phyloP scores from a whole-genome alignment of 129 eudicot genomes.

The Saposhnikovia divaricata region DNA sequence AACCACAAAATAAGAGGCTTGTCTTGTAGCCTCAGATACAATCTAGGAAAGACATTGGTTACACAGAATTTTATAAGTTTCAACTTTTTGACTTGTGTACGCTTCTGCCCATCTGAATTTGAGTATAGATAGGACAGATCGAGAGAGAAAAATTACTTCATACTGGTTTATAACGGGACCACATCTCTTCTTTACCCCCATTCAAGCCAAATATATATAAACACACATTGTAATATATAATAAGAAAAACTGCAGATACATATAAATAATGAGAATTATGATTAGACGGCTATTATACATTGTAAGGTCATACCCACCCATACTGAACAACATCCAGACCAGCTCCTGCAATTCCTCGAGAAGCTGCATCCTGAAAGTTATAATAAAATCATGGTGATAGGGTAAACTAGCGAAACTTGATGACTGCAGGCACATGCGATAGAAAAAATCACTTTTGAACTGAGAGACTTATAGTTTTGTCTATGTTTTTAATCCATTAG shows the following conservation, averaged over 20 bases:
- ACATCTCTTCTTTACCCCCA: neutral
- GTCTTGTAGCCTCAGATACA: neutral
- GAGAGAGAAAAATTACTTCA: neutral
- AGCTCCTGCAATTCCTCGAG: conserved; percentile 76
- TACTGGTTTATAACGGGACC: neutral
- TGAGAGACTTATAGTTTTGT: neutral
- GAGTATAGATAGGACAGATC: neutral
- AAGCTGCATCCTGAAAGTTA: conserved; percentile 84
- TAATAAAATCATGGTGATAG: conserved; percentile 4
- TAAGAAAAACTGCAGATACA: neutral
- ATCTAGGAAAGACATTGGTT: neutral
- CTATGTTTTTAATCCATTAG: neutral
- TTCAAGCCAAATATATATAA: neutral
- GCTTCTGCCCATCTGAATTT: neutral
- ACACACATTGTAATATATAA: neutral
- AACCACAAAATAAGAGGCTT: neutral
- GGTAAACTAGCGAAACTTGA: neutral
- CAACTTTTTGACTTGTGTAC: neutral
- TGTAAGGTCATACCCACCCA: conserved; percentile 43
- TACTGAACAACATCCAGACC: conserved; percentile 84
- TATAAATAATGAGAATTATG: neutral
- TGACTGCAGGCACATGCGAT: neutral
- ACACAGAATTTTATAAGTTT: too few species aligned
- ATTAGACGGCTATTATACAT: neutral
- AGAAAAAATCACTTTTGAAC: neutral